Evolutionary conservation across 257 asterid genomes (phyloP), one percentile per base, ranked within the genome.

Genomic region (Fraxinus quadrangulata): DNA sequence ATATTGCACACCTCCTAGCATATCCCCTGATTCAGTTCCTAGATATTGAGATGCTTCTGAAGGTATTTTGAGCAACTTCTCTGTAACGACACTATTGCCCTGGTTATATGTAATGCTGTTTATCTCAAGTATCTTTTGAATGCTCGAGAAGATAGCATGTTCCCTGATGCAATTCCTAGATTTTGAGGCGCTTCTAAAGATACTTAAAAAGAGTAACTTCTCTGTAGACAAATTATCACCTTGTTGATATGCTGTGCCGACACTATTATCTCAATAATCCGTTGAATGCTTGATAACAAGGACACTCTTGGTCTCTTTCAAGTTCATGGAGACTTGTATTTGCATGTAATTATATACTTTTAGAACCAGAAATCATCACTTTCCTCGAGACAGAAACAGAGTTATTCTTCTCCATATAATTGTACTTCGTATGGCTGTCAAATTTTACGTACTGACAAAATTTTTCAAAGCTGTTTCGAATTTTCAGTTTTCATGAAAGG

Each of bases 261-360:
- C 70, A 75, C 72, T 80, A 61, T 61, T 61, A 24, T 61, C 33
- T 24, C 68, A 61, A 24, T 9, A 10, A 61, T 61, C 17, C 0
- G 19, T 24, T 23, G 30, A 23, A 61, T 21, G 31, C 68, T 61
- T 24, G 68, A 61, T 11, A 21, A 56, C 23, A 5, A 36, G 67
- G 67, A 61, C 68, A 61, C 16, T 24, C 63, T 23, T 59, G 14
- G 67, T 59, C 30, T 59, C 67, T n/a, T 59, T 59, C 67, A 21
- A 59, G 30, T 21, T 23, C 68, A 61, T 10, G 13, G 16, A 61
- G 68, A 23, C 31, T 7, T 24, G 30, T 21, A 61, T 21, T 23
- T 61, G 31, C 28, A n/a, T 56, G 31, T 59, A 23, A 59, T 7
- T 21, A 5, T 59, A 21, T 59, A 23, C 67, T 21, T 2, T 23